Base-by-base conservation (phyloP, 2,329 filamentous ascomycete species). In the Sordariomycetes sp. region DNA sequence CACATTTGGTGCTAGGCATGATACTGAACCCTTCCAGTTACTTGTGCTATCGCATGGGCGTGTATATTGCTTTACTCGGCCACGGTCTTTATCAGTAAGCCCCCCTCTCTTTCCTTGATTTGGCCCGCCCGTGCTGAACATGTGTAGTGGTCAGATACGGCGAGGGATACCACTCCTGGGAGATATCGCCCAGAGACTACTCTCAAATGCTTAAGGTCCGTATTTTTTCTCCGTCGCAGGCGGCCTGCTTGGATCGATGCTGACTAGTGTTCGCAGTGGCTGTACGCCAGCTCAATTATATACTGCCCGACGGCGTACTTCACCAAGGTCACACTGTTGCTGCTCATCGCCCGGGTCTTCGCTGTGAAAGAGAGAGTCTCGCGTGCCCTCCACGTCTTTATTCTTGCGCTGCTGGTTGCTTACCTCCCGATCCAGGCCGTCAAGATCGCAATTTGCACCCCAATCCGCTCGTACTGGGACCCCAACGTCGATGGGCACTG, bases 301-400 rank as follows among this genome's bases (percentile, higher is more conserved):
- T 56, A 54, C 35, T 48, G 46, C 11, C 50, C 51, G 11, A 42
- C 49, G 5, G 44, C 52, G 3, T 55, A 43, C 34, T 45, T 47
- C 32, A 50, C 46, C 15, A 55, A 58, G 37, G 39, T 48, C n/a
- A 52, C 55, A 6, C 43, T 53, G n/a, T 41, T 53, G 23, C 40
- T 58, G 8, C 39, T 57, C 30, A 51, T 54, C 12, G 49, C 50
- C 5, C 46, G 53, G 15, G 46, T 57, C 10, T 57, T 55, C 30
- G 35, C 49, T 8, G 39, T 51, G 8, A 39, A 44, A 19, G 29
- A 38, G 10, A 39, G 38, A 5, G 42, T 51, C 6, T 42, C 47
- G 21, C 39, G 41, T 21, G 42, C 48, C 30, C 49, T 58, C 38
- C 42, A 49, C 25, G 25, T 46, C 29, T 55, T 56, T 40, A 44